These are phyloP conservation scores for Venturia pyrina DNA, from an alignment of 2,329 filamentous ascomycete genomes.

Conservation along the genomic window DNA sequence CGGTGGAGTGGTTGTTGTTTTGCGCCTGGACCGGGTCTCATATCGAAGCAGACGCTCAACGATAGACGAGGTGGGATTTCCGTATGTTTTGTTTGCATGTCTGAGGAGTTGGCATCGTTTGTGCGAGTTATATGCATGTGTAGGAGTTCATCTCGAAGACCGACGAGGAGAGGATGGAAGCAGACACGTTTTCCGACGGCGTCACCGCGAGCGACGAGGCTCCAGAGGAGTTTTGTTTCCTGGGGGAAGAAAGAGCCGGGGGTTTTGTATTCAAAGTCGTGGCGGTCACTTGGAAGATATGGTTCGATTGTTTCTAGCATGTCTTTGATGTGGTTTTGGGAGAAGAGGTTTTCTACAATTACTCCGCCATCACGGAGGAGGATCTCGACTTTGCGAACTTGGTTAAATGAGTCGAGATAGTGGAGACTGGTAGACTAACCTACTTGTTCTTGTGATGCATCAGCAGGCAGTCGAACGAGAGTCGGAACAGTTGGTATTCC, in stretches of 20 bases:
- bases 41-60: background rate
- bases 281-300: background rate
- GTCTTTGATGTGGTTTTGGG: background rate
- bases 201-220: background rate
- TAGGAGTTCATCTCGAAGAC: background rate
- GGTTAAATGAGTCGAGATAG: background rate
- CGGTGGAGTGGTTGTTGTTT: conserved; percentile 2
- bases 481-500: background rate
- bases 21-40: background rate
- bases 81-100: background rate
- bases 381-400: background rate
- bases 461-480: background rate
- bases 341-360: background rate
- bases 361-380: background rate
- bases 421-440: background rate
- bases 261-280: background rate
- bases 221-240: background rate
- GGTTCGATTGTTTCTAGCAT: conserved; percentile 1
- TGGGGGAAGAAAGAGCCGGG: background rate
- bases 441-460: background rate
- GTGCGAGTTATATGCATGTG: background rate
- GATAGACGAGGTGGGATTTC: background rate
- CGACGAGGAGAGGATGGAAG: background rate
- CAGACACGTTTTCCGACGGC: background rate
- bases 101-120: background rate